Conservation (phyloP, 192 early-diverging fungal species). For the Coemansia sp. region DNA sequence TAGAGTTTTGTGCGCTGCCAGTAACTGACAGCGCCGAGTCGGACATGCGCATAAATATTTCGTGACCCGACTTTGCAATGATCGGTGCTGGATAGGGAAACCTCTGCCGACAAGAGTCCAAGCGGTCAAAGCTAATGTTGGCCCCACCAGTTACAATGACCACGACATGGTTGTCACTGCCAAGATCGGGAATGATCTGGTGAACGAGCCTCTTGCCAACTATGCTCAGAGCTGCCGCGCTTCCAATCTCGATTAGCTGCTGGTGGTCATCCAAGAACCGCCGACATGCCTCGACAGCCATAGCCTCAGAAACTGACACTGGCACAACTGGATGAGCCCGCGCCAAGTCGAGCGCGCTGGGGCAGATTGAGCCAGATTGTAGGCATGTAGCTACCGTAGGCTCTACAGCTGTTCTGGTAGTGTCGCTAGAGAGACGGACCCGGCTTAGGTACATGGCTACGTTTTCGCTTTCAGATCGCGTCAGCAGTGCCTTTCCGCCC, state of each 20-base stretch:
- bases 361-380: slow-evolving; percentile 36
- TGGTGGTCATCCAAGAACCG: slow-evolving; percentile 39
- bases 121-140: slow-evolving; percentile 62
- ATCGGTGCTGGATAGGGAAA: slow-evolving; percentile 65
- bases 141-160: slow-evolving; percentile 71
- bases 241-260: slow-evolving; percentile 62
- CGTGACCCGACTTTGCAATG: slow-evolving; percentile 70
- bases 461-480: slow-evolving; percentile 16
- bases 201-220: slow-evolving; percentile 63
- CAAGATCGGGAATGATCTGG: slow-evolving; percentile 64
- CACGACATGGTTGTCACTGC: slow-evolving; percentile 61
- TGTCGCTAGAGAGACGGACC: slow-evolving; percentile 10
- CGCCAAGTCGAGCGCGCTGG: slow-evolving; percentile 28
- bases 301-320: slow-evolving; percentile 30
- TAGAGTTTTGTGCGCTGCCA: neutral
- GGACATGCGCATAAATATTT: slow-evolving; percentile 59
- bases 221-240: slow-evolving; percentile 64
- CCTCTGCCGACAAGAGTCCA: slow-evolving; percentile 61
- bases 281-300: slow-evolving; percentile 60
- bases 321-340: slow-evolving; percentile 25
- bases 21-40: slow-evolving; percentile 27
- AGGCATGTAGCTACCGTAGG: slow-evolving; percentile 58
- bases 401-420: slow-evolving; percentile 14
- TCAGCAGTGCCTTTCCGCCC: neutral
- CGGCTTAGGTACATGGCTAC: slow-evolving; percentile 7